Percentiles rank a stretch among this genome's conserved stretches.
phyloP scores from a whole-genome alignment of 2,329 filamentous ascomycete species.

The Colletotrichum viniferum region DNA sequence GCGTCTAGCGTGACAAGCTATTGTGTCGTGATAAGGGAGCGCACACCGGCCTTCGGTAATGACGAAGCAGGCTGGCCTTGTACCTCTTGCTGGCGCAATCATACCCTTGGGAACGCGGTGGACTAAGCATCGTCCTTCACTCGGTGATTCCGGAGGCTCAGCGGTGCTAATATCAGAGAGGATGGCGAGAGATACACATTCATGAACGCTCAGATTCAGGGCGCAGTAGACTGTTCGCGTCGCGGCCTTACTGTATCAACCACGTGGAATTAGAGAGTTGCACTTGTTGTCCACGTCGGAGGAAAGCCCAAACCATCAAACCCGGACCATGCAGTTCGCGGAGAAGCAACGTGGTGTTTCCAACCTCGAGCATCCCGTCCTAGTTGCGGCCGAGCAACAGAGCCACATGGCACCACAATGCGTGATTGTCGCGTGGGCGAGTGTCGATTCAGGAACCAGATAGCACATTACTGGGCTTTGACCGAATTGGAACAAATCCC shows the following conservation, averaged over 20 bases:
- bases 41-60: not conserved
- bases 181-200: not conserved
- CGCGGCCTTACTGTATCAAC: not conserved
- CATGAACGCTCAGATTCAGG: not conserved
- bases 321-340: not conserved
- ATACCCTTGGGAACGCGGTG: not conserved
- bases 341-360: constrained; percentile 1
- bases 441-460: not conserved
- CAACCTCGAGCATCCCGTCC: not conserved
- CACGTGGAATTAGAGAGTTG: not conserved
- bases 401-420: not conserved
- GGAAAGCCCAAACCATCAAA: not conserved
- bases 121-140: not conserved
- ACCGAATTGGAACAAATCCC: not conserved
- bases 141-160: not conserved
- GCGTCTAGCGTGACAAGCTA: not conserved
- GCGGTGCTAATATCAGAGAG: not conserved
- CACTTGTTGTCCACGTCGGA: not conserved
- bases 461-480: not conserved
- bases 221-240: not conserved
- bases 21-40: not conserved
- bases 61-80: not conserved
- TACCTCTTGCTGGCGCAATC: not conserved
- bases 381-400: not conserved
- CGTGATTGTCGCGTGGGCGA: not conserved